Evolutionary conservation across 2,329 filamentous ascomycete genomes (phyloP).

Genomic region (Pseudogymnoascus sp.): DNA sequence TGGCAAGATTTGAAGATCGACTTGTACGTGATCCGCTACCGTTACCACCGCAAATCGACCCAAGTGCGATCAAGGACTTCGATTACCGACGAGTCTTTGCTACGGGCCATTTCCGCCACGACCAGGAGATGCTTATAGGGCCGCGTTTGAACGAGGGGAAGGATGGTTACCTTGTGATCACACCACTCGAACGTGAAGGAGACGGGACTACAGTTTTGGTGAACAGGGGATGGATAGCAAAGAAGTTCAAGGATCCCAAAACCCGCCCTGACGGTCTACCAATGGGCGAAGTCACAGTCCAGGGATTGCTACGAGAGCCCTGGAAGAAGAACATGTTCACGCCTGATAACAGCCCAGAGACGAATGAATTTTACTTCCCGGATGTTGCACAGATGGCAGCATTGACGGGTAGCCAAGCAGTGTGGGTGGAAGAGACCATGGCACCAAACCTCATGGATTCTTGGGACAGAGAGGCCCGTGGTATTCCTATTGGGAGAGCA

Average conservation of each 20-base stretch:
- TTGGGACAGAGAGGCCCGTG: constrained; percentile 67
- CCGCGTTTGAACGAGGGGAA: constrained; percentile 82
- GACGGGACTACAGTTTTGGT: constrained; percentile 67
- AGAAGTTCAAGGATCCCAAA: constrained; percentile 58
- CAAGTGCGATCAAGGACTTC: constrained; percentile 74
- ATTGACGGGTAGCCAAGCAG: constrained; percentile 70
- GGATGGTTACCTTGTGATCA: constrained; percentile 85
- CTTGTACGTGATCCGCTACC: constrained; percentile 78
- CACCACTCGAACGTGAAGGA: constrained; percentile 68
- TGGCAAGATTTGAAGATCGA: constrained; percentile 87
- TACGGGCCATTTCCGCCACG: constrained; percentile 67
- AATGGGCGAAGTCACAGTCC: constrained; percentile 62
- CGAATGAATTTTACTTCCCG: constrained; percentile 87
- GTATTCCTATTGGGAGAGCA: constrained; percentile 80
- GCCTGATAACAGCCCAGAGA: constrained; percentile 75
- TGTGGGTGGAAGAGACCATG: constrained; percentile 97
- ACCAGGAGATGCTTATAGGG: constrained; percentile 93
- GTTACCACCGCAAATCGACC: constrained; percentile 74
- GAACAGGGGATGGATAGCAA: constrained; percentile 85
- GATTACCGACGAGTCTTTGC: constrained; percentile 82
- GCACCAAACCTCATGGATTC: constrained; percentile 69
- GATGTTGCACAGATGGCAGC: constrained; percentile 87
- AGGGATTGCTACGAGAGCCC: constrained; percentile 78
- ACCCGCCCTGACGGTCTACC: constrained; percentile 58
- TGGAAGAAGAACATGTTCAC: constrained; percentile 99